These are phyloP conservation scores for Rhynchosporium graminicola DNA, from an alignment of 2,329 filamentous ascomycete genomes.

Conservation along the genomic window DNA sequence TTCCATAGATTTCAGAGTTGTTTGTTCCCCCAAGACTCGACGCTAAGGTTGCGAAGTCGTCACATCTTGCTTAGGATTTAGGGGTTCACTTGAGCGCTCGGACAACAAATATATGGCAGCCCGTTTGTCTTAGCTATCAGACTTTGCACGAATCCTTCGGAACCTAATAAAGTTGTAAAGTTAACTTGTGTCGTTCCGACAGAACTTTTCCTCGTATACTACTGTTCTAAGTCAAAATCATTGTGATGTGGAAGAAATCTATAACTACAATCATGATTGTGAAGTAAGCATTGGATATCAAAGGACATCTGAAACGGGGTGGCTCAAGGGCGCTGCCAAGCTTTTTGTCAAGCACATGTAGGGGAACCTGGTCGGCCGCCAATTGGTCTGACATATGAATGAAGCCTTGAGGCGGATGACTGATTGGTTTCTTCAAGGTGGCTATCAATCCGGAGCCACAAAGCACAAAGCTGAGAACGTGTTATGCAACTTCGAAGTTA, in stretches of 20 bases:
- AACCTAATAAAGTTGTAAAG: background rate
- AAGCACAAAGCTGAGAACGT: no score
- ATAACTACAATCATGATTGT: background rate
- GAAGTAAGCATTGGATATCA: constrained; percentile 1
- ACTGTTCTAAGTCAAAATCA: background rate
- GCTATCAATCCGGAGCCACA: no score
- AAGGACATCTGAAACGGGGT: constrained; percentile 1
- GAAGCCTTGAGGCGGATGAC: no score
- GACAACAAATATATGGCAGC: background rate
- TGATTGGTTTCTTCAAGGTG: no score
- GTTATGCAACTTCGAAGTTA: no score
- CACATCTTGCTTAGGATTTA: background rate
- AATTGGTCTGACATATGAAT: no score
- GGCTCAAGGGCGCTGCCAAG: background rate
- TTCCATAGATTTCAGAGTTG: background rate
- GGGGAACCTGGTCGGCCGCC: background rate
- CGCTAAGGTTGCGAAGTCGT: background rate
- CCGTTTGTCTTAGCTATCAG: background rate
- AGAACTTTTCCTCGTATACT: background rate
- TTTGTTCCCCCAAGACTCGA: background rate
- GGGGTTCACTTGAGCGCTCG: background rate
- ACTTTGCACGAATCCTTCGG: constrained; percentile 3
- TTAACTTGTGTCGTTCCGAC: background rate
- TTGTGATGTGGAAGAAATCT: constrained; percentile 1
- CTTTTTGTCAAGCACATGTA: background rate